Evolutionary conservation across 345 rosid genomes (phyloP), one percentile per base, ranked within the genome.

Genomic region (Eucalyptus globulus): DNA sequence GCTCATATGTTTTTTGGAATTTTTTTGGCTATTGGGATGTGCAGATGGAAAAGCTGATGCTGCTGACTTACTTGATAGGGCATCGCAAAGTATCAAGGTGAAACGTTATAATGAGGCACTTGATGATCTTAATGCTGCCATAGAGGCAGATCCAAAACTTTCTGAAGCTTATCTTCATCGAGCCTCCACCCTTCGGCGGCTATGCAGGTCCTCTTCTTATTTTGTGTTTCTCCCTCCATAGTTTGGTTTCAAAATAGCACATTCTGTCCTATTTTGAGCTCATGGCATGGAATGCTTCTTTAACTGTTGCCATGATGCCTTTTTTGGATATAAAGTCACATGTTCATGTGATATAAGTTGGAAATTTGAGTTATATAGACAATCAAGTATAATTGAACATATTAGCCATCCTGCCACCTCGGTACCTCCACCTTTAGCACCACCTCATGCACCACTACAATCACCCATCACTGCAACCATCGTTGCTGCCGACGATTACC

Each of bases 51-150:
- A 95, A 90, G 95, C 93, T 49, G 93, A 93, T 92, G 93, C 94
- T 19, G 97, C 96, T 43, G 98, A 95, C 89, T 92, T 98, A 89
- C 94, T 94, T 67, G 96, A 95, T 90, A 97, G 95, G 88, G 99
- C 94, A 54, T 95, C 98, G 44, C 95, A 92, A 54, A 97, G 95
- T 93, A 93, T 97, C 88, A 97, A 95, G 92, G 95, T 96, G 86
- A 96, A 96, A 91, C 99, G 89, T 43, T 97, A 93, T 80, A 95
- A 95, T 86, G 99, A 97, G 88, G 99, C 99, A 37, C 94, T 98
- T 4, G 92, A 96, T 93, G 99, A 98, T 94, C 95, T 96, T 40
- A 96, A 97, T 92, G 93, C 99, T 88, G 99, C 99, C 86, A 97
- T 98, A 51, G 97, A 98, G 89, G 96, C 94, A 81, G 96, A 97